Evolutionary conservation across 2,329 filamentous ascomycete genomes (phyloP).

Genomic region (Rosellinia necatrix): DNA sequence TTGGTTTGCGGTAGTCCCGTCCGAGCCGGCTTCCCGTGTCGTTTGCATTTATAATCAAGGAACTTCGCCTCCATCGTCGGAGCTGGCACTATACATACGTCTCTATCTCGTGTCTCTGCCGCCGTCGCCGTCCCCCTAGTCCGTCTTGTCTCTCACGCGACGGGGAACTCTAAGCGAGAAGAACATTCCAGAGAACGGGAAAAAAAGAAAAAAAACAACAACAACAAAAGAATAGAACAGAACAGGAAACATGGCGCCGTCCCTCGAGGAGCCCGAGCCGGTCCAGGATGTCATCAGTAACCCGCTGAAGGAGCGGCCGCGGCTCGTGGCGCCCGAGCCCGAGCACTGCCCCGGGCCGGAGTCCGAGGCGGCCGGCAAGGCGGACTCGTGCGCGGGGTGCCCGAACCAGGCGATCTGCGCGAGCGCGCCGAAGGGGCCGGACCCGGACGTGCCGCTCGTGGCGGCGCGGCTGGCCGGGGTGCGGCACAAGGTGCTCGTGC

Average conservation of each 20-base stretch:
- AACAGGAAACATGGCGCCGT: constrained; percentile 74
- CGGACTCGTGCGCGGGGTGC: constrained; percentile 89
- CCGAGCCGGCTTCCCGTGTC: not conserved
- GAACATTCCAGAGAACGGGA: too few species aligned
- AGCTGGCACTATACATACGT: not conserved
- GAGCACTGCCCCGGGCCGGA: constrained; percentile 95
- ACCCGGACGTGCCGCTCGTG: constrained; percentile 91
- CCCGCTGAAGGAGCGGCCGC: constrained; percentile 76
- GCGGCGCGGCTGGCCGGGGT: constrained; percentile 80
- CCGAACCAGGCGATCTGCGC: constrained; percentile 97
- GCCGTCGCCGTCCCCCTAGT: not conserved
- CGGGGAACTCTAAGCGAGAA: too few species aligned
- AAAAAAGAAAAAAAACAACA: too few species aligned
- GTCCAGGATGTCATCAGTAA: constrained; percentile 74
- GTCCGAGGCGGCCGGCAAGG: constrained; percentile 69
- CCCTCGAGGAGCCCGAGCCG: constrained; percentile 71
- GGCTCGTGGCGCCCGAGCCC: constrained; percentile 91
- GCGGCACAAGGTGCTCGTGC: constrained; percentile 87
- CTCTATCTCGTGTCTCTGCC: not conserved
- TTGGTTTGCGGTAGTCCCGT: not conserved
- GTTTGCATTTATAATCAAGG: constrained; percentile 29
- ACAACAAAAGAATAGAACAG: not conserved
- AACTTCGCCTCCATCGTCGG: constrained; percentile 4
- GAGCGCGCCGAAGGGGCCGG: constrained; percentile 89
- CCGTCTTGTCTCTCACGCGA: too few species aligned